Percentiles rank a stretch among this genome's conserved stretches.
Evolutionary conservation across 306 rosid species (phyloP).

Genomic region (Vigna angularis): DNA sequence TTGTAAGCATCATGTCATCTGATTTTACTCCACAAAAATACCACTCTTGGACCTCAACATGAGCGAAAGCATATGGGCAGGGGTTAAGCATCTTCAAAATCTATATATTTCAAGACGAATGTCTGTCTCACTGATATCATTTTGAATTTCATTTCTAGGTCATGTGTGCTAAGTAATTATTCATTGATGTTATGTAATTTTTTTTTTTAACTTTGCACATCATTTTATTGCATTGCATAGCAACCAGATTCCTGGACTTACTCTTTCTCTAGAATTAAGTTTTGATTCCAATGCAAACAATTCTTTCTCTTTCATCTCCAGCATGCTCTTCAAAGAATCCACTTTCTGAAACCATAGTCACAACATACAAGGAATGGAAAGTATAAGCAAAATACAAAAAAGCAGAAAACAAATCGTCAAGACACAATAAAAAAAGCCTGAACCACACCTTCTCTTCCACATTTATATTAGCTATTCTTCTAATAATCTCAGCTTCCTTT

Average conservation of each 20-base stretch:
- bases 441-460: slow-evolving; percentile 70
- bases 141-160: slow-evolving; percentile 12
- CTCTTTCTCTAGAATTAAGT: slow-evolving; percentile 76
- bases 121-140: neutral
- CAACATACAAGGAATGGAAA: slow-evolving; percentile 31
- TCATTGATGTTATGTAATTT: neutral
- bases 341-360: slow-evolving; percentile 64
- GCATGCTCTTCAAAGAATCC: slow-evolving; percentile 45
- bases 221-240: slow-evolving; percentile 21
- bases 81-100: slow-evolving; percentile 1
- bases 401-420: neutral
- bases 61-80: slow-evolving; percentile 2
- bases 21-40: neutral
- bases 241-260: slow-evolving; percentile 48
- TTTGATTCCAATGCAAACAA: slow-evolving; percentile 64
- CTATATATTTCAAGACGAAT: slow-evolving; percentile 1
- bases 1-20: neutral
- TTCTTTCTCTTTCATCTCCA: slow-evolving; percentile 68
- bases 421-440: slow-evolving; percentile 5
- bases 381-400: slow-evolving; percentile 8
- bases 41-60: slow-evolving; percentile 19
- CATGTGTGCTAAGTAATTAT: slow-evolving; percentile 15
- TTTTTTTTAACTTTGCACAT: slow-evolving; percentile 2
- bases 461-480: slow-evolving; percentile 59
- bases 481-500: slow-evolving; percentile 67